Evolutionary conservation across 2,329 filamentous ascomycete genomes (phyloP), one percentile per base, ranked within the genome.

Genomic region (Colletotrichum sojae): DNA sequence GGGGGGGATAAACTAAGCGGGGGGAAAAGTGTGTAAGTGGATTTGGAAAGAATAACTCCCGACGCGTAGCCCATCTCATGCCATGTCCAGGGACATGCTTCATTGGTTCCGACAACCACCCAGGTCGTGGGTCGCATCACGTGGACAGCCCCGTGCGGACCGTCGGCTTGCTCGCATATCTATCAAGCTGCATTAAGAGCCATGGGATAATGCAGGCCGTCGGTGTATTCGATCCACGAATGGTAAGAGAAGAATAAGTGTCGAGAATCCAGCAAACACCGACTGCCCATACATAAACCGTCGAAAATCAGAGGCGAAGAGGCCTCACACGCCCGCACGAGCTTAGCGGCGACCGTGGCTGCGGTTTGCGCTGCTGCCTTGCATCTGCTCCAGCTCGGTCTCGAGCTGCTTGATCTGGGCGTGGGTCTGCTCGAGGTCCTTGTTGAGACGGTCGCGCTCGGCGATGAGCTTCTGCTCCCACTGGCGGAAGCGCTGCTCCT

Each of bases 391-490:
- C 78, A 99, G 92, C 80, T 99, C 96, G 75, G 89, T 86, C 85
- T 99, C 96, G 76, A 97, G 88, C 81, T 92, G 90, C 89, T 96
- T 96, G 88, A 96, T 97, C 83, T 88, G 92, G 78, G 96, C 95
- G 79, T 99, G 97, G 75, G 95, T 98, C 83, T 94, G 93, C 87
- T 99, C 96, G 82, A 99, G 90, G 80, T 99, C 96, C 91, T 99
- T 99, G 91, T 99, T 99, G 85, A 99, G 91, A 76, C 96, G 94
- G 83, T 99, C 97, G 83, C 96, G 92, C 90, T 99, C 96, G 72
- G 94, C 91, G 78, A 99, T 99, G 82, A 99, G 93, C 90, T 98
- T 98, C 90, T 99, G 96, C 87, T 99, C 96, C 96, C 96, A 99
- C 85, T 97, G 93, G 83, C 97, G 91, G 91, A 99, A 99, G 74